These are phyloP conservation scores for Talaromyces piceae DNA, from an alignment of 2,329 filamentous ascomycete species.

Conservation along the genomic window DNA sequence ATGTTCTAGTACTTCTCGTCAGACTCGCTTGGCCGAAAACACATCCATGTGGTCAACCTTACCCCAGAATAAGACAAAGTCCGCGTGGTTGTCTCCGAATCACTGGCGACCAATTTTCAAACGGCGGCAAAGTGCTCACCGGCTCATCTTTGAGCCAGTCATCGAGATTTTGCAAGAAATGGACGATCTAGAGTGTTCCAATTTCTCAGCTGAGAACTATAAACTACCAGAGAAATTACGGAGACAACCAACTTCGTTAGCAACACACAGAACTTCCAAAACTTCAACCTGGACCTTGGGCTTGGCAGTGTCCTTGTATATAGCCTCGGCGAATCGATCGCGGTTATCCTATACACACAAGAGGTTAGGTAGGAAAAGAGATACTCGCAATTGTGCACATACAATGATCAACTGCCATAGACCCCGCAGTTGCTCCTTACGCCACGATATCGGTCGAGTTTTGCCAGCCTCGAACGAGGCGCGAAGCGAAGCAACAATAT, in stretches of 20 bases:
- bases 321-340: constrained; percentile 6
- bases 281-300: constrained; percentile 6
- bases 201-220: not conserved
- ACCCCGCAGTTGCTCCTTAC: constrained; percentile 6
- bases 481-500: constrained; percentile 4
- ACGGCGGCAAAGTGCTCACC: constrained; percentile 5
- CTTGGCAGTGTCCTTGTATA: constrained; percentile 6
- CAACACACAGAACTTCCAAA: constrained; percentile 6
- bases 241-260: constrained; percentile 1
- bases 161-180: constrained; percentile 5
- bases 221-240: not conserved
- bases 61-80: constrained; percentile 3
- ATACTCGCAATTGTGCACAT: not conserved
- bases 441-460: constrained; percentile 4
- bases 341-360: constrained; percentile 4
- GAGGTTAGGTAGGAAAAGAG: not conserved
- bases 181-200: not conserved
- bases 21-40: too few relatives aligned
- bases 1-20: too few relatives aligned
- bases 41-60: too few relatives aligned
- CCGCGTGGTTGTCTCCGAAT: constrained; percentile 6
- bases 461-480: constrained; percentile 2
- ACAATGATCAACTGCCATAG: constrained; percentile 3
- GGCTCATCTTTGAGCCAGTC: constrained; percentile 8
- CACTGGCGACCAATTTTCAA: constrained; percentile 7